Conservation (phyloP, 2,329 filamentous ascomycete genomes). For the Clonostachys solani region DNA sequence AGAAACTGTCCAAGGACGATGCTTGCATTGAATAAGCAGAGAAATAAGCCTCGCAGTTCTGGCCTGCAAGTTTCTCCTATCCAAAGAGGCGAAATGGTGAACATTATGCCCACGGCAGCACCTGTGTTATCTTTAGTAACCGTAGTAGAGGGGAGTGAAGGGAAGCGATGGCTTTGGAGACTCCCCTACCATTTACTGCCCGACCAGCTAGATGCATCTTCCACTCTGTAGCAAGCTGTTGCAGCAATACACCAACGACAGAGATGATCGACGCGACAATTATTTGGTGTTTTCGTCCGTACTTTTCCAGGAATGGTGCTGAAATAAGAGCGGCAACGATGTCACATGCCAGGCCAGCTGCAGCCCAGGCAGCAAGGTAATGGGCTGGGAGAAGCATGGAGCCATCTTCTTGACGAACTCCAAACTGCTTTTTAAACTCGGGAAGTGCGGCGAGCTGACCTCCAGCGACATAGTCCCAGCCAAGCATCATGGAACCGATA, state of each 20-base stretch:
- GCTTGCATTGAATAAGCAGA: constrained; percentile 28
- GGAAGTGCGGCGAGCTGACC: constrained; percentile 21
- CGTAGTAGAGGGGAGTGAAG: no score
- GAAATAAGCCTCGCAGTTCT: constrained; percentile 28
- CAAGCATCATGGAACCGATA: constrained; percentile 21
- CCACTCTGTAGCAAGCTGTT: constrained; percentile 19
- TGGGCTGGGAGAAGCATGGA: constrained; percentile 19
- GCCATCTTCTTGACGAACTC: constrained; percentile 12
- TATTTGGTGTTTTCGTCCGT: constrained; percentile 20
- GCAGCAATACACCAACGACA: constrained; percentile 18
- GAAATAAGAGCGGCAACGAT: constrained; percentile 15
- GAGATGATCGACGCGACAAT: constrained; percentile 16
- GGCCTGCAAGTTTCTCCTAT: constrained; percentile 28
- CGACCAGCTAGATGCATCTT: constrained; percentile 17
- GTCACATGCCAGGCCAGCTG: constrained; percentile 19
- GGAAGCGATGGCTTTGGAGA: no score
- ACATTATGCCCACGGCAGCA: constrained; percentile 26
- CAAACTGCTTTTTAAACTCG: constrained; percentile 18
- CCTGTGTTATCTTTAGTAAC: no score
- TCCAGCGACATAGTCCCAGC: constrained; percentile 20
- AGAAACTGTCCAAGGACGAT: constrained; percentile 28
- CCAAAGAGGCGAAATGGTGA: constrained; percentile 27
- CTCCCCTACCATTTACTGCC: constrained; percentile 11
- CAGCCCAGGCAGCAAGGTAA: constrained; percentile 19
- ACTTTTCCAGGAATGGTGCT: constrained; percentile 21